Percentiles rank a stretch among this genome's conserved stretches.
Conservation (phyloP, 2,329 filamentous ascomycete genomes). For the Penicillium brasilianum region DNA sequence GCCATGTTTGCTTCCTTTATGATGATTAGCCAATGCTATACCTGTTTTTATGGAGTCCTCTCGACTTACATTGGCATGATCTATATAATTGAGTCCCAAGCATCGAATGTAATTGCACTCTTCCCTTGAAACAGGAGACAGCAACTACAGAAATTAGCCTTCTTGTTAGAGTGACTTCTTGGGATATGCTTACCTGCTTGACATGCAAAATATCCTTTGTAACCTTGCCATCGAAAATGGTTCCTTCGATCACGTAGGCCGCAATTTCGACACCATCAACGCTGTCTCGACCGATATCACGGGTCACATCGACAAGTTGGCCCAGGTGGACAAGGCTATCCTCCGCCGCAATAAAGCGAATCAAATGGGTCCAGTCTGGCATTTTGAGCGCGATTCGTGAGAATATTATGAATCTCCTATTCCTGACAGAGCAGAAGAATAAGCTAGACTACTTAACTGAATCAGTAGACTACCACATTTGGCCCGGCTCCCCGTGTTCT, state of each 20-base stretch:
- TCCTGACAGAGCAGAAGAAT: neutral
- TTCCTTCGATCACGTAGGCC: conserved; percentile 34
- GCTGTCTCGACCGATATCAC: conserved; percentile 35
- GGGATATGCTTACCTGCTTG: conserved; percentile 18
- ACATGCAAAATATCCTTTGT: conserved; percentile 34
- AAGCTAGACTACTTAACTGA: neutral
- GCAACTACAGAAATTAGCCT: conserved; percentile 25
- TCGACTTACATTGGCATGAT: conserved; percentile 36
- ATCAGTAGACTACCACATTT: neutral
- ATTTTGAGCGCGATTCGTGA: conserved; percentile 4
- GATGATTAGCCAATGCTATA: neutral
- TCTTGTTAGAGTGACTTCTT: neutral
- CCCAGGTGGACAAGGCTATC: conserved; percentile 38
- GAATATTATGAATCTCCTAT: neutral
- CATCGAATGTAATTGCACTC: conserved; percentile 39
- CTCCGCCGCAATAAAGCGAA: conserved; percentile 40
- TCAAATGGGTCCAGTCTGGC: conserved; percentile 38
- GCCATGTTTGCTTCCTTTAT: conserved; percentile 32
- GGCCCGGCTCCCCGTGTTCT: neutral
- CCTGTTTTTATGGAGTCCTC: neutral
- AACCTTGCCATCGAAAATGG: conserved; percentile 36
- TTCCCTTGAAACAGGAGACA: conserved; percentile 35
- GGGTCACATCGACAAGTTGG: conserved; percentile 35
- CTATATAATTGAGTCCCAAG: conserved; percentile 39
- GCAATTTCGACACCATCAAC: conserved; percentile 28